Conservation (phyloP, 2,329 filamentous ascomycete species). For the Colletotrichum plurivorum region DNA sequence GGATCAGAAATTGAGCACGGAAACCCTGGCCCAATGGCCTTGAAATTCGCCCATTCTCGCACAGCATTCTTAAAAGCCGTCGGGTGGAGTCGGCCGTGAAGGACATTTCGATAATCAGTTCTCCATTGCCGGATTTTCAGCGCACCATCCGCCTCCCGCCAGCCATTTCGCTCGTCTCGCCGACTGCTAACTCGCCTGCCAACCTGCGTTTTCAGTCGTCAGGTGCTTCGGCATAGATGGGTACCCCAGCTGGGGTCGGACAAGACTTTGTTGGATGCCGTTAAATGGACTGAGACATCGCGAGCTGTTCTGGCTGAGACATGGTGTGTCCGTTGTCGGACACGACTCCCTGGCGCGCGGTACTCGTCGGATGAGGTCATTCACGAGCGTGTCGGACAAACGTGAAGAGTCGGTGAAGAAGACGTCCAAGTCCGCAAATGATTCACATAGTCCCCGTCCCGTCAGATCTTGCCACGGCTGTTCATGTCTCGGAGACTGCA, state of each 20-base stretch:
- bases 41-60: slow-evolving; percentile 11
- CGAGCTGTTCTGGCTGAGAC: slow-evolving; percentile 20
- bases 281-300: slow-evolving; percentile 24
- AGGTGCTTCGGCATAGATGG: slow-evolving; percentile 18
- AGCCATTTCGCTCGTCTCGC: slow-evolving; percentile 19
- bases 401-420: slow-evolving; percentile 43
- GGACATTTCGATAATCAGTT: slow-evolving; percentile 17
- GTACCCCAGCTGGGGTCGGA: slow-evolving; percentile 21
- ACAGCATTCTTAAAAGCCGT: slow-evolving; percentile 8
- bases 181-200: background rate
- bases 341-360: slow-evolving; percentile 19
- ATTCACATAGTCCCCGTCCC: slow-evolving; percentile 22
- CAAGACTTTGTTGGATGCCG: slow-evolving; percentile 29
- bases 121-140: slow-evolving; percentile 20
- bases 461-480: slow-evolving; percentile 29
- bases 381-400: slow-evolving; percentile 23
- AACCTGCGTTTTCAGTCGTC: background rate
- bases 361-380: slow-evolving; percentile 37
- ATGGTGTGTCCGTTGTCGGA: slow-evolving; percentile 19
- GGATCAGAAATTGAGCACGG: slow-evolving; percentile 39
- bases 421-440: slow-evolving; percentile 20
- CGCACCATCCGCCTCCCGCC: slow-evolving; percentile 1
- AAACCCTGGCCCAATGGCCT: slow-evolving; percentile 35
- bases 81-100: slow-evolving; percentile 37
- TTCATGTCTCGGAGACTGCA: slow-evolving; percentile 38